Conservation (phyloP, 768 basidiomycete genomes). For the Exsudoporus frostii region DNA sequence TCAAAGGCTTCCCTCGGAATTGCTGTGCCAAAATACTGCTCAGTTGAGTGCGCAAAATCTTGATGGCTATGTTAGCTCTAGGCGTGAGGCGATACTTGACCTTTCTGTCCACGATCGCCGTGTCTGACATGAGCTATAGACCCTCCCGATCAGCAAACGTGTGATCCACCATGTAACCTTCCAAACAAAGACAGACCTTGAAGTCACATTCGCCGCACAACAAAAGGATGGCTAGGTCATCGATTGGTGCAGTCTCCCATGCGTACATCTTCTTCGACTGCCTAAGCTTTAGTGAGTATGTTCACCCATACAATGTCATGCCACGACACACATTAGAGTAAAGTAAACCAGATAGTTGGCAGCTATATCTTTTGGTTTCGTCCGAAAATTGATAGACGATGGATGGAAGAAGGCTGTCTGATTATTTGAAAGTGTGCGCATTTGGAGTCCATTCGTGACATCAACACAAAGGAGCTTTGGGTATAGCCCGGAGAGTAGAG, state of each 20-base stretch:
- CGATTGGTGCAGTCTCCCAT: conserved; percentile 90
- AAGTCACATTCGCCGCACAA: conserved; percentile 90
- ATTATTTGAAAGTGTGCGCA: conserved; percentile 82
- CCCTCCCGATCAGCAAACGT: conserved; percentile 2
- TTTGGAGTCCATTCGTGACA: conserved; percentile 44
- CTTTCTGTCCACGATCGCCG: conserved; percentile 81
- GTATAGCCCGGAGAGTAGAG: conserved; percentile 82
- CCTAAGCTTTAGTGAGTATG: conserved; percentile 42
- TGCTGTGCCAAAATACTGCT: conserved; percentile 56
- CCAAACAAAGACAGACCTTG: conserved; percentile 50
- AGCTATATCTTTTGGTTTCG: conserved; percentile 64
- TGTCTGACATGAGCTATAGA: conserved; percentile 63
- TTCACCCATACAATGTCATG: background rate
- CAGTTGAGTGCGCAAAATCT: conserved; percentile 69
- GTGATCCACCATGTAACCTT: background rate
- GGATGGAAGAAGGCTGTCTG: conserved; percentile 82
- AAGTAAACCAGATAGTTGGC: conserved; percentile 79
- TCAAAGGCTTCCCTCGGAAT: conserved; percentile 60
- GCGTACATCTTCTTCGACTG: conserved; percentile 90
- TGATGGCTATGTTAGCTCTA: conserved; percentile 76
- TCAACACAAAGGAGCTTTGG: conserved; percentile 87
- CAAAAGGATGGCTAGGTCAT: conserved; percentile 76
- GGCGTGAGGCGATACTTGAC: conserved; percentile 68
- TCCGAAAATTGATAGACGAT: conserved; percentile 85
- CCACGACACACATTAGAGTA: conserved; percentile 69